phyloP scores from a whole-genome alignment of 2,329 filamentous ascomycete genomes.

The Claviceps fusiformis region DNA sequence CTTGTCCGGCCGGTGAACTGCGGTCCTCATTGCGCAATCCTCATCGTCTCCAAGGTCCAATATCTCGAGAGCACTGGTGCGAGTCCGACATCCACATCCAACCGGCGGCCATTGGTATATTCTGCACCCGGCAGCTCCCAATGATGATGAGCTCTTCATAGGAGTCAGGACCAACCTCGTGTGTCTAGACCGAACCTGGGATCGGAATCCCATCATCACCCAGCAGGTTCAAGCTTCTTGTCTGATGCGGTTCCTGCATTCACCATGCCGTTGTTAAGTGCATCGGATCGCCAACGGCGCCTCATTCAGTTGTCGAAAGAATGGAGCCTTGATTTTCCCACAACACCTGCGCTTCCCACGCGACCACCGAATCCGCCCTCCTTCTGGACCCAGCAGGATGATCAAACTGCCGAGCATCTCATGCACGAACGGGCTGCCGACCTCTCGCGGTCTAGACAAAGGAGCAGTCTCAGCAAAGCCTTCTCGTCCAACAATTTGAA shows the following conservation, averaged over 20 bases:
- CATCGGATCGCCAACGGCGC: conserved; percentile 29
- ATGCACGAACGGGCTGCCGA: conserved; percentile 31
- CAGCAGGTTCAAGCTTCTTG: background rate
- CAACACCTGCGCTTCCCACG: conserved; percentile 24
- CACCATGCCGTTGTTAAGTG: conserved; percentile 18
- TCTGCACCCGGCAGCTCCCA: background rate
- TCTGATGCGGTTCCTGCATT: background rate
- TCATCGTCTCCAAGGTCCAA: background rate
- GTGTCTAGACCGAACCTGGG: background rate
- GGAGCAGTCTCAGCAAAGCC: conserved; percentile 25
- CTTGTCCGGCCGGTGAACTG: background rate
- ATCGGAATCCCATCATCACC: background rate
- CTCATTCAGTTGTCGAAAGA: conserved; percentile 36
- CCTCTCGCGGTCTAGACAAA: conserved; percentile 22
- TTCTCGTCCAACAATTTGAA: conserved; percentile 25
- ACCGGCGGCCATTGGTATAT: background rate
- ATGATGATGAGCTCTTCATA: background rate
- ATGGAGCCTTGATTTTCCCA: conserved; percentile 33
- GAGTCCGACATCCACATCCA: too few species aligned
- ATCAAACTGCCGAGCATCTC: conserved; percentile 39
- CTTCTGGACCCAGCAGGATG: conserved; percentile 34
- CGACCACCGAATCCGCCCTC: conserved; percentile 29
- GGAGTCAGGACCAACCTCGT: background rate
- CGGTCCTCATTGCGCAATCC: background rate
- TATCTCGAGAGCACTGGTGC: background rate